Evolutionary conservation across 306 rosid genomes (phyloP), one percentile per base, ranked within the genome.

Genomic region (Lathyrus oleraceus): DNA sequence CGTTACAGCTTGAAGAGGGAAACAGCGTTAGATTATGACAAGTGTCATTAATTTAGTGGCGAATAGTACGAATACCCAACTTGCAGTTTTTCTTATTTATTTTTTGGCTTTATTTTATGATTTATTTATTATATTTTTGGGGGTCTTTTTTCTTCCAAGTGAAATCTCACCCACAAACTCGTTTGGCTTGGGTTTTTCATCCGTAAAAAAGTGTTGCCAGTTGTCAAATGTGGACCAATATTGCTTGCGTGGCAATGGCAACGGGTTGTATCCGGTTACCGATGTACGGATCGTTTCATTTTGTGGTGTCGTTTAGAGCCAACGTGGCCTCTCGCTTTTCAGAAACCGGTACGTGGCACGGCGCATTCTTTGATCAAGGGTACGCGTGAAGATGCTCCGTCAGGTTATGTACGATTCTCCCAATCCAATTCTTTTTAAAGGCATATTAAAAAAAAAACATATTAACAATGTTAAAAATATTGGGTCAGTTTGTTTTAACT

Each of bases 161-260:
- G 17, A 72, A 91, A 70, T 86, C 81, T 88, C 87, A 42, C 73
- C 97, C 97, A 91, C 97, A 86, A 83, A 76, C 82, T 76, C 69
- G 0, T 5, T 6, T 53, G 53, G 44, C 15, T 8, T 38, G 30
- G 81, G 76, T 40, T 67, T 67, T 70, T 56, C 49, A 48, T 72
- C 70, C 79, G 82, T 60, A 83, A 88, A 84, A 86, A 88, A 86
- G 87, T 77, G 85, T 71, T 66, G 74, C 89, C 87, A 78, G 78
- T 78, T 78, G 81, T 75, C 15, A 59, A 0, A 2, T 12, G 84
- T 74, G 90, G 95, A 75, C 35, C 80, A 87, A 88, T 74, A 0
- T 20, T 1, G 11, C 0, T 65, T 64, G 76, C 83, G 81, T 86
- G 88, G 82, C 69, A 30, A 15, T 5, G 10, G 30, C 14, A 14